Conservation (phyloP, 331 rosid species). For the Prunus yedoensis region DNA sequence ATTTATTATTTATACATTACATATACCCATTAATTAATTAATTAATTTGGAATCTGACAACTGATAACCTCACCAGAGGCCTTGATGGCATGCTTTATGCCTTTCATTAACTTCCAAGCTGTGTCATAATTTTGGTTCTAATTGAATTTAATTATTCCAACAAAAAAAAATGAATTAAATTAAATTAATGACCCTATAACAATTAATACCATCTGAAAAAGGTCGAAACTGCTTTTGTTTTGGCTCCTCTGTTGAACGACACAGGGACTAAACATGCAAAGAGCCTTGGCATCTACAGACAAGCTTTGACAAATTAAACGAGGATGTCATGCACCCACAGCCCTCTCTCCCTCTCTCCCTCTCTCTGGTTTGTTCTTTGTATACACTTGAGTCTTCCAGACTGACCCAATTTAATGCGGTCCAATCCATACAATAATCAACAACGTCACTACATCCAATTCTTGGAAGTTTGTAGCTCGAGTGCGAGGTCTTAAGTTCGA, state of each 20-base stretch:
- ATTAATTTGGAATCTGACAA: too few relatives aligned
- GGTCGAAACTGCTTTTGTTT: slow-evolving; percentile 5
- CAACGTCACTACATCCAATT: background rate
- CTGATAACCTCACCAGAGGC: too few relatives aligned
- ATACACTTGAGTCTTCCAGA: slow-evolving; percentile 17
- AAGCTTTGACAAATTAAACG: slow-evolving; percentile 38
- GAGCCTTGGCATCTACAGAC: slow-evolving; percentile 3
- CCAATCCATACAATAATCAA: slow-evolving; percentile 11
- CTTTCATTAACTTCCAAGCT: background rate
- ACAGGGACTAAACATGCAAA: background rate
- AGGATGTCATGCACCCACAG: slow-evolving; percentile 50
- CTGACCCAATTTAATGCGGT: slow-evolving; percentile 34
- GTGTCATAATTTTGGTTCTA: background rate
- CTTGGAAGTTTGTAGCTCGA: background rate
- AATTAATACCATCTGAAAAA: slow-evolving; percentile 9
- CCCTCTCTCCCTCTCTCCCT: slow-evolving; percentile 11
- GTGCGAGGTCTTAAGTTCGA: too few relatives aligned
- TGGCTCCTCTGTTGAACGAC: slow-evolving; percentile 5
- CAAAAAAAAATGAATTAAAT: background rate
- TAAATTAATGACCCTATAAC: too few relatives aligned
- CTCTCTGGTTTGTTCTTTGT: background rate
- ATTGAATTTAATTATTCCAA: background rate
- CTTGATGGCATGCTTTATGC: background rate
- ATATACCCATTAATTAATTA: too few relatives aligned
- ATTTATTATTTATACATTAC: too few relatives aligned